phyloP scores from a whole-genome alignment of 257 asterid genomes.

The Solanum chiquidenum region DNA sequence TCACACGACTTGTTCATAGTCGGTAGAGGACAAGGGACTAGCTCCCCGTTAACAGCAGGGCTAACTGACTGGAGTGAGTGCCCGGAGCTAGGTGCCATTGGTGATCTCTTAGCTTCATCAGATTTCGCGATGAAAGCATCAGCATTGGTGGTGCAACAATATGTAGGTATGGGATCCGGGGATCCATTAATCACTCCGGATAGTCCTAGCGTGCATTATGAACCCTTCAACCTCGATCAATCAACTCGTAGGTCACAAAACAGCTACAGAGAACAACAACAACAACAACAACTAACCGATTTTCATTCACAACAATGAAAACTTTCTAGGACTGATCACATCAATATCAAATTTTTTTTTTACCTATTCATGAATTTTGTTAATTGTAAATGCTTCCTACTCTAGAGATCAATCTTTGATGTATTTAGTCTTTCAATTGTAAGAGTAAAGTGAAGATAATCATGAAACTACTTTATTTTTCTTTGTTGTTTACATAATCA shows the following conservation, averaged over 20 bases:
- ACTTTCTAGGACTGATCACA: background rate
- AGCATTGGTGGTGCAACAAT: constrained; percentile 83
- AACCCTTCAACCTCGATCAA: constrained; percentile 8
- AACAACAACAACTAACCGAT: background rate
- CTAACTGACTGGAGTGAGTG: constrained; percentile 97
- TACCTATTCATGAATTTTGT: background rate
- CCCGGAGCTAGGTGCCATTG: constrained; percentile 89
- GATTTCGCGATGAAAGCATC: constrained; percentile 74
- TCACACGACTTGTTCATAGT: constrained; percentile 65
- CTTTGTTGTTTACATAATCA: background rate
- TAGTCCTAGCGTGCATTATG: constrained; percentile 29
- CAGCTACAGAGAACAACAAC: background rate
- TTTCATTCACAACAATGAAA: constrained; percentile 46
- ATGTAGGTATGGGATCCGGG: constrained; percentile 43
- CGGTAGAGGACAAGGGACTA: constrained; percentile 67
- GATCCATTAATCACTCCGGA: constrained; percentile 35
- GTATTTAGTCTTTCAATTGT: background rate
- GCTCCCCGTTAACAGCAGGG: constrained; percentile 69
- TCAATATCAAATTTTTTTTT: background rate
- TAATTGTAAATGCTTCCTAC: background rate
- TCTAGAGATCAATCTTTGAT: background rate
- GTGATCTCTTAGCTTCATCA: constrained; percentile 78
- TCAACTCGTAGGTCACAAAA: constrained; percentile 19
- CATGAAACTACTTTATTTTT: background rate
- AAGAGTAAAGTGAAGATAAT: background rate